phyloP scores from a whole-genome alignment of 2,329 filamentous ascomycete species.

The Alternaria metachromatica region DNA sequence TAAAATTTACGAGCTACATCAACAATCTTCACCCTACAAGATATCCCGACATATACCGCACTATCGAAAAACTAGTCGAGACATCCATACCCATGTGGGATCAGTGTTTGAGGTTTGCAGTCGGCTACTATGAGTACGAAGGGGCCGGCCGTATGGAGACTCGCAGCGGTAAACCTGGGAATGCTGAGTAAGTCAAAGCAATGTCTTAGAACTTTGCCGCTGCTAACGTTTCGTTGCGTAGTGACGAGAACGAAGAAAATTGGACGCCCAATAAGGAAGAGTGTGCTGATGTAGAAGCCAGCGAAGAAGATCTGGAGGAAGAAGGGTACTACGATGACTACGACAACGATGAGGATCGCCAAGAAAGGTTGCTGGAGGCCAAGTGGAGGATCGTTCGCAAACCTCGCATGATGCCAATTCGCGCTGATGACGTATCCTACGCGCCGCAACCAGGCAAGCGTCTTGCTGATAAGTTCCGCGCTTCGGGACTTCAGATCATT shows the following conservation, averaged over 20 bases:
- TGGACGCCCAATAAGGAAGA: constrained; percentile 21
- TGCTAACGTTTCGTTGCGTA: not conserved
- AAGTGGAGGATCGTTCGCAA: constrained; percentile 29
- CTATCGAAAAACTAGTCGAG: constrained; percentile 29
- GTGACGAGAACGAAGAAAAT: constrained; percentile 20
- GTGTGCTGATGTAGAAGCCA: not conserved
- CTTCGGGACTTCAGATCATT: constrained; percentile 62
- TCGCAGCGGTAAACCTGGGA: constrained; percentile 5
- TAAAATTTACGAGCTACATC: constrained; percentile 59
- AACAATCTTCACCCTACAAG: constrained; percentile 60
- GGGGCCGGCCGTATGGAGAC: constrained; percentile 18
- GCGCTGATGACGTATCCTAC: constrained; percentile 23
- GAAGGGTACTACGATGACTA: not conserved
- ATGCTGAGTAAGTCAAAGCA: constrained; percentile 1
- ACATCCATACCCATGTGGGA: constrained; percentile 32
- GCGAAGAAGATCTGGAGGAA: not conserved
- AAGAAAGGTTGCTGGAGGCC: not conserved
- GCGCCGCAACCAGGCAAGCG: constrained; percentile 8
- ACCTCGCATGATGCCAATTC: constrained; percentile 17
- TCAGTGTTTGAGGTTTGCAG: constrained; percentile 18
- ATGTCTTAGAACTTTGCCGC: not conserved
- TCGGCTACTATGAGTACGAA: not conserved
- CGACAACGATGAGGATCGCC: not conserved
- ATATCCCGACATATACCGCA: constrained; percentile 24
- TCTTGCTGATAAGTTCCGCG: constrained; percentile 18